phyloP scores from a whole-genome alignment of 257 asterid species.

The Echites panduratus region DNA sequence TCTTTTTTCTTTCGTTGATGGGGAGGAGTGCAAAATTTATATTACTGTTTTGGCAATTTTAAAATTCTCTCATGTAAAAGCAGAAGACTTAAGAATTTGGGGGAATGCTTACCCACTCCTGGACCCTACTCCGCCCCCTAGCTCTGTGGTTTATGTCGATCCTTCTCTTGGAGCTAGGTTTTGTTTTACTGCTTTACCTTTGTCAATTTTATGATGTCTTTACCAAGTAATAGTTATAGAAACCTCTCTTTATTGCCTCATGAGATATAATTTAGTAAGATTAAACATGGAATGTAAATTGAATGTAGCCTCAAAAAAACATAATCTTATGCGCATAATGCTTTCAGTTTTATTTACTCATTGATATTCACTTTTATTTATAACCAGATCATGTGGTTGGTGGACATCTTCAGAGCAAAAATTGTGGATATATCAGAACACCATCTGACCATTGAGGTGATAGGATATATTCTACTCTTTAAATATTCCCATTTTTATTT shows the following conservation, averaged over 20 bases:
- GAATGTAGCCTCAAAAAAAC: neutral
- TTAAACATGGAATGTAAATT: neutral
- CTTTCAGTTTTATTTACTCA: neutral
- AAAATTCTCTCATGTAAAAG: neutral
- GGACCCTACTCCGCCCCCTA: no score
- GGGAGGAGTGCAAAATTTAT: neutral
- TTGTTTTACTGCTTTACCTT: neutral
- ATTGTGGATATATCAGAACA: slow-evolving; percentile 76
- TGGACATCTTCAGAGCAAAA: slow-evolving; percentile 69
- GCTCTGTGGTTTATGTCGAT: neutral
- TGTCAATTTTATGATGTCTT: neutral
- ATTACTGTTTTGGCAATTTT: neutral
- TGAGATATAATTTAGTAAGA: neutral
- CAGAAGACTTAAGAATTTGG: neutral
- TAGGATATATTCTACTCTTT: neutral
- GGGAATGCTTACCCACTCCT: no score
- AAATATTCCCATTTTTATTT: neutral
- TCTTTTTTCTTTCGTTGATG: neutral
- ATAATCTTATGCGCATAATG: slow-evolving; percentile 1
- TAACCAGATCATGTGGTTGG: slow-evolving; percentile 74
- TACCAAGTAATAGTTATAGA: neutral
- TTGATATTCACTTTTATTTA: neutral
- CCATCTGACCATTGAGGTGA: slow-evolving; percentile 72
- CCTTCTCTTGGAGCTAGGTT: neutral
- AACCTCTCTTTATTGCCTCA: neutral